These are phyloP conservation scores for Rosa lucieae DNA, from an alignment of 306 rosid genomes.

Conservation along the genomic window DNA sequence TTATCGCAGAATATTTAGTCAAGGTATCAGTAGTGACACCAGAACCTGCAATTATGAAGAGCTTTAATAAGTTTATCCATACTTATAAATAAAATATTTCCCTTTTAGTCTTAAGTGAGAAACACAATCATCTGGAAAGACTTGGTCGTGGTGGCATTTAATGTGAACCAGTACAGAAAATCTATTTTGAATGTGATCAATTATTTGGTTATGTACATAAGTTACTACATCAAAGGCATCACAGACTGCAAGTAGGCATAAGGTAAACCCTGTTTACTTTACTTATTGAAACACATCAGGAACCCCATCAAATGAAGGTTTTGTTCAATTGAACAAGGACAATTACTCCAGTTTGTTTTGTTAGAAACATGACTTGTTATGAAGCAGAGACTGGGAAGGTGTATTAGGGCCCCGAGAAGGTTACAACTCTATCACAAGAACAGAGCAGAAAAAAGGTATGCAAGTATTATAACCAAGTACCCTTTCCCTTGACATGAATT, in stretches of 20 bases:
- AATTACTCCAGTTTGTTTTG: neutral
- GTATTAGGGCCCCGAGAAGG: neutral
- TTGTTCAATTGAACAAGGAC: neutral
- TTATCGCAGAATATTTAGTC: conserved; percentile 86
- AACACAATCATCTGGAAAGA: neutral
- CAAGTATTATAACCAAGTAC: neutral
- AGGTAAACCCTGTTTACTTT: neutral
- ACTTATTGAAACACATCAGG: neutral
- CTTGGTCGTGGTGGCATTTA: neutral
- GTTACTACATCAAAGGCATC: neutral
- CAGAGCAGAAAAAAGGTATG: neutral
- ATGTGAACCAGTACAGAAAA: neutral
- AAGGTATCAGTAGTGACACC: conserved; percentile 94
- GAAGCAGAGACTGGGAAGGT: neutral
- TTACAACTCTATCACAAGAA: no score
- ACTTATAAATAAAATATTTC: conserved; percentile 13
- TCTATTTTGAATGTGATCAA: neutral
- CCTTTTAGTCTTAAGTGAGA: neutral
- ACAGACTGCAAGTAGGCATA: neutral
- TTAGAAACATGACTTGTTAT: neutral
- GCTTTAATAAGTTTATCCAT: conserved; percentile 8
- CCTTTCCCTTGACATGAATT: neutral
- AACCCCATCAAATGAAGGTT: neutral
- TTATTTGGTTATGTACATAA: neutral
- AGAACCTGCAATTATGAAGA: conserved; percentile 63